Conservation (phyloP, 2,329 filamentous ascomycete species). For the Fusarium begoniae region DNA sequence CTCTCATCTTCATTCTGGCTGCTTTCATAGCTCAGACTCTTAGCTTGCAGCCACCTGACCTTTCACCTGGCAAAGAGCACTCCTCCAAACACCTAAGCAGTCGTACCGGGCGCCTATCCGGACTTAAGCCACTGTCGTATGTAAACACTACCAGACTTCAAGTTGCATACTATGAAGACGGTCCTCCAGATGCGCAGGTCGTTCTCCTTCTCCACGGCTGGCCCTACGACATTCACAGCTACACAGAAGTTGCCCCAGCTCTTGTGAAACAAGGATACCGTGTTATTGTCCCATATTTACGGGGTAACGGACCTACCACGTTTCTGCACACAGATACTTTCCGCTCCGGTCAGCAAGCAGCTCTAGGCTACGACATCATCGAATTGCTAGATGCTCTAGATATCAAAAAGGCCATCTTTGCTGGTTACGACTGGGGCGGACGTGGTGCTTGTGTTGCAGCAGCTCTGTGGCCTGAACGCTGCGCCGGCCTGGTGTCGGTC, state of each 20-base stretch:
- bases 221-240: neutral
- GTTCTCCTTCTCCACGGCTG: neutral
- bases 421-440: neutral
- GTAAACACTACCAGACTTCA: neutral
- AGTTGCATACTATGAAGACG: neutral
- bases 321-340: neutral
- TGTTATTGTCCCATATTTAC: neutral
- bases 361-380: neutral
- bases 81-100: neutral
- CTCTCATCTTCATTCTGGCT: neutral
- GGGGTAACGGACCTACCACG: neutral
- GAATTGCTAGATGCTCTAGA: neutral
- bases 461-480: neutral
- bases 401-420: neutral
- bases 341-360: neutral
- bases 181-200: neutral
- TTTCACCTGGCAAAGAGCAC: neutral
- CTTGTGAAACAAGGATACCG: neutral
- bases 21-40: neutral
- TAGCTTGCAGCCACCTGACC: neutral
- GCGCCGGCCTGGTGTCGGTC: neutral
- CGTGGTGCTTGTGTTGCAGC: neutral
- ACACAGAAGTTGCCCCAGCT: neutral
- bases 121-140: neutral
- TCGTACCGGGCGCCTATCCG: neutral